Conservation (phyloP, 2,329 filamentous ascomycete genomes). For the Fusarium sp. region DNA sequence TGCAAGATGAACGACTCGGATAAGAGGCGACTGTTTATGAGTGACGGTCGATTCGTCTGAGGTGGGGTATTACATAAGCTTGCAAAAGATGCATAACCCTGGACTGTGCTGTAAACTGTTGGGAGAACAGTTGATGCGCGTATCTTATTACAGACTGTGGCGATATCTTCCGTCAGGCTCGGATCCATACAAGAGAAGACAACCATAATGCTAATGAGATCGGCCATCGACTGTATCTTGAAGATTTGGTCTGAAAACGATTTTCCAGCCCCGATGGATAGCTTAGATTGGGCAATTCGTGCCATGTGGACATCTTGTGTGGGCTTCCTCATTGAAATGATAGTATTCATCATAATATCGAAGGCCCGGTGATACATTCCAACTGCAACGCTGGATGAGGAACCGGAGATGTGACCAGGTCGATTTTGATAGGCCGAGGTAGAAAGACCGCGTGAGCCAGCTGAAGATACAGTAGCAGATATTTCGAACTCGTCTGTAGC, state of each 20-base stretch:
- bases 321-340: rapidly evolving
- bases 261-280: neutral
- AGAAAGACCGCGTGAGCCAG: neutral
- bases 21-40: no score
- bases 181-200: neutral
- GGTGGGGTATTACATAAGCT: neutral
- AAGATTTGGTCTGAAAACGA: neutral
- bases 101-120: rapidly evolving
- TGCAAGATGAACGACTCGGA: no score
- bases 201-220: neutral
- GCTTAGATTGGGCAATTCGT: rapidly evolving
- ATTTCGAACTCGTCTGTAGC: neutral
- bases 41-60: rapidly evolving
- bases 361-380: neutral
- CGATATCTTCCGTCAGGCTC: neutral
- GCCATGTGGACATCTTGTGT: rapidly evolving
- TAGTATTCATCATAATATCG: neutral
- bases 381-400: rapidly evolving
- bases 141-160: neutral
- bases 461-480: neutral
- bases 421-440: neutral
- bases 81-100: neutral
- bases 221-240: neutral
- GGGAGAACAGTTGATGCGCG: neutral
- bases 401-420: neutral